phyloP scores from a whole-genome alignment of 352 stramenopile genomes.

The Achlya hypogyna region DNA sequence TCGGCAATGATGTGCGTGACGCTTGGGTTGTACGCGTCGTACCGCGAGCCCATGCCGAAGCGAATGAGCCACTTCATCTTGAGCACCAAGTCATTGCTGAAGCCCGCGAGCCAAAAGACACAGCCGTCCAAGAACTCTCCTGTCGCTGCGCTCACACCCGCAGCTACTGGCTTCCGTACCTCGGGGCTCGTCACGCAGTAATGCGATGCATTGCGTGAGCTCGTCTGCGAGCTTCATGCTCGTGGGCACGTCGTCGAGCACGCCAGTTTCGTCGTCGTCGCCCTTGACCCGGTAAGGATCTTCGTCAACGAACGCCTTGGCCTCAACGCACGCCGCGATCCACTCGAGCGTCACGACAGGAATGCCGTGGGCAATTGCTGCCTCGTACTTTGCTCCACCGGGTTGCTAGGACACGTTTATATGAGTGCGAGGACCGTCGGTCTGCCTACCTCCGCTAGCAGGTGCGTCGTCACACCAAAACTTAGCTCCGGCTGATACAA shows the following conservation, averaged over 20 bases:
- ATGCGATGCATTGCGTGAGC: slow-evolving; percentile 24
- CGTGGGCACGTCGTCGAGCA: slow-evolving; percentile 11
- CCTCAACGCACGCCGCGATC: slow-evolving; percentile 57
- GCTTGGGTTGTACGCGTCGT: slow-evolving; percentile 39
- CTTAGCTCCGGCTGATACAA: slow-evolving; percentile 52
- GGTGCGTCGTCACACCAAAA: slow-evolving; percentile 44
- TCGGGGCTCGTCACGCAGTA: not conserved
- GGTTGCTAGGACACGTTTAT: slow-evolving; percentile 23
- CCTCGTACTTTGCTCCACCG: slow-evolving; percentile 55
- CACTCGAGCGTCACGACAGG: slow-evolving; percentile 61
- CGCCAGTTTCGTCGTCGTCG: not conserved
- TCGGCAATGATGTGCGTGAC: slow-evolving; percentile 67
- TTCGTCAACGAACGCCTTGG: slow-evolving; percentile 22
- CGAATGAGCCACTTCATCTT: slow-evolving; percentile 45
- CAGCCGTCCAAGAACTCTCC: slow-evolving; percentile 63
- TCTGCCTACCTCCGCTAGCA: slow-evolving; percentile 41
- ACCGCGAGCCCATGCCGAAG: slow-evolving; percentile 60
- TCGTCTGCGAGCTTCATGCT: slow-evolving; percentile 35
- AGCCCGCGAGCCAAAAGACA: slow-evolving; percentile 49
- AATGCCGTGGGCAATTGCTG: slow-evolving; percentile 42
- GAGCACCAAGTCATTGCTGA: slow-evolving; percentile 30
- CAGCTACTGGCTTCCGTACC: slow-evolving; percentile 6
- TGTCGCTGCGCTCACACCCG: slow-evolving; percentile 21
- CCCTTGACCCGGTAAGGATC: slow-evolving; percentile 15
- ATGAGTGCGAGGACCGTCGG: not conserved